phyloP scores from a whole-genome alignment of 2,329 filamentous ascomycete genomes.

The Herpotrichia juniperi region DNA sequence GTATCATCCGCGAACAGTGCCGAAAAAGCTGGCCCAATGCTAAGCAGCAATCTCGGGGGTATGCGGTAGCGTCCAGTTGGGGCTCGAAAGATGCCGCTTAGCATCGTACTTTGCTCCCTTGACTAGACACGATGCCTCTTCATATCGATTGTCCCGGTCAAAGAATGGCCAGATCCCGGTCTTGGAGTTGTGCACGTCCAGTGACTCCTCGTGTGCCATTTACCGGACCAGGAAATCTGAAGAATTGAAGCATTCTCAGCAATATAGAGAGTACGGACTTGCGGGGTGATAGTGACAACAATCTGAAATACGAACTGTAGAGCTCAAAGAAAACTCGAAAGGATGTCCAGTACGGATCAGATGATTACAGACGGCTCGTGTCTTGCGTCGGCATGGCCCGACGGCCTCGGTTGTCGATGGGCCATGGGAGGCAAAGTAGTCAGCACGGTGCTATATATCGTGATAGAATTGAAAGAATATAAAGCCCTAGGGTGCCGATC shows the following conservation, averaged over 20 bases:
- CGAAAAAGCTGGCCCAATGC: conserved; percentile 17
- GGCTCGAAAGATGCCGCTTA: conserved; percentile 14
- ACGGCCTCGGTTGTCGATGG: conserved; percentile 18
- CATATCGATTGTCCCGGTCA: conserved; percentile 21
- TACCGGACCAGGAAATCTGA: conserved; percentile 14
- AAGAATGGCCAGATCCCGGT: conserved; percentile 17
- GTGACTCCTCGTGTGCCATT: conserved; percentile 14
- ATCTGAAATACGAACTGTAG: conserved; percentile 16
- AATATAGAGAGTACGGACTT: neutral
- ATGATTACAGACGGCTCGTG: conserved; percentile 15
- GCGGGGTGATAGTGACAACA: conserved; percentile 5
- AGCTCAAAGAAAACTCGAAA: conserved; percentile 1
- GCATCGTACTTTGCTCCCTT: conserved; percentile 14
- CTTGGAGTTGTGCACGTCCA: conserved; percentile 13
- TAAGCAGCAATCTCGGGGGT: conserved; percentile 22
- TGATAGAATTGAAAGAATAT: conserved; percentile 36
- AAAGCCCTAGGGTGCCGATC: conserved; percentile 30
- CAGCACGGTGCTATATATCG: conserved; percentile 33
- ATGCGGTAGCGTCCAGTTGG: conserved; percentile 16
- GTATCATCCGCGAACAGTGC: conserved; percentile 11
- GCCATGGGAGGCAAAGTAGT: conserved; percentile 18
- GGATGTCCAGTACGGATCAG: conserved; percentile 9
- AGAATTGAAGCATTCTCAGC: conserved; percentile 1
- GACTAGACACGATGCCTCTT: conserved; percentile 15
- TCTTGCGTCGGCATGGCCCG: conserved; percentile 10